Percentiles rank a stretch among this genome's conserved stretches.
Conservation (phyloP, 2,329 filamentous ascomycete species). For the Claviceps arundinis region DNA sequence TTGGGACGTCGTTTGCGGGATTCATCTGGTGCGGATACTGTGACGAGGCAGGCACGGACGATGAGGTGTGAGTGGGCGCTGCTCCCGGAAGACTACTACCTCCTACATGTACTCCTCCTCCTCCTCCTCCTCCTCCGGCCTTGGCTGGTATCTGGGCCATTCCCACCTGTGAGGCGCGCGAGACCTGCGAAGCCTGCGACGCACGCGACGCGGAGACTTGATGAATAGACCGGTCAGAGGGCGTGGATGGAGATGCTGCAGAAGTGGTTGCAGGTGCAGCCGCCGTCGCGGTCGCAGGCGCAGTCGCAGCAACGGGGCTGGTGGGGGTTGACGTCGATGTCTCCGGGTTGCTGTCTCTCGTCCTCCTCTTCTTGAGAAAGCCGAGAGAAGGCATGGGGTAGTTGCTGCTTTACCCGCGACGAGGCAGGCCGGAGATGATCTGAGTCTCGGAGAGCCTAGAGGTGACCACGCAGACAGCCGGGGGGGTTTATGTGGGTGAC, state of each 20-base stretch:
- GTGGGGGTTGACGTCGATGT: slow-evolving; percentile 52
- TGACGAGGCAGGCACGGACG: slow-evolving; percentile 7
- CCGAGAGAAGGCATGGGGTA: slow-evolving; percentile 77
- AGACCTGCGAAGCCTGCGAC: too few relatives aligned
- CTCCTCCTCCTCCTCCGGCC: too few relatives aligned
- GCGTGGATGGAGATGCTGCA: slow-evolving; percentile 31
- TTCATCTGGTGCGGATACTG: slow-evolving; percentile 11
- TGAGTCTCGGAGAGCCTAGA: not conserved
- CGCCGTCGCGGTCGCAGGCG: not conserved
- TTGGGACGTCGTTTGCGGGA: slow-evolving; percentile 13
- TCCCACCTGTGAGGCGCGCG: slow-evolving; percentile 5
- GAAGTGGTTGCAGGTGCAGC: not conserved
- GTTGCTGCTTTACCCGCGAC: slow-evolving; percentile 7
- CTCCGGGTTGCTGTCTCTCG: slow-evolving; percentile 73
- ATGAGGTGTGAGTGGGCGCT: slow-evolving; percentile 5
- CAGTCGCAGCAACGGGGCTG: slow-evolving; percentile 43
- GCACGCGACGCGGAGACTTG: slow-evolving; percentile 10
- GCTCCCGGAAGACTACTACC: slow-evolving; percentile 2
- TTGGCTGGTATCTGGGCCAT: not conserved
- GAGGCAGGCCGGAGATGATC: slow-evolving; percentile 1
- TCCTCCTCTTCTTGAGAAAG: slow-evolving; percentile 97
- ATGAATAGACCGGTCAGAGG: slow-evolving; percentile 27
- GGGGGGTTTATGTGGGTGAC: not conserved
- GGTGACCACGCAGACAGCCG: not conserved
- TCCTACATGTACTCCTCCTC: too few relatives aligned